Evolutionary conservation across 2,329 filamentous ascomycete species (phyloP).

Genomic region (Metarhizium anisopliae): DNA sequence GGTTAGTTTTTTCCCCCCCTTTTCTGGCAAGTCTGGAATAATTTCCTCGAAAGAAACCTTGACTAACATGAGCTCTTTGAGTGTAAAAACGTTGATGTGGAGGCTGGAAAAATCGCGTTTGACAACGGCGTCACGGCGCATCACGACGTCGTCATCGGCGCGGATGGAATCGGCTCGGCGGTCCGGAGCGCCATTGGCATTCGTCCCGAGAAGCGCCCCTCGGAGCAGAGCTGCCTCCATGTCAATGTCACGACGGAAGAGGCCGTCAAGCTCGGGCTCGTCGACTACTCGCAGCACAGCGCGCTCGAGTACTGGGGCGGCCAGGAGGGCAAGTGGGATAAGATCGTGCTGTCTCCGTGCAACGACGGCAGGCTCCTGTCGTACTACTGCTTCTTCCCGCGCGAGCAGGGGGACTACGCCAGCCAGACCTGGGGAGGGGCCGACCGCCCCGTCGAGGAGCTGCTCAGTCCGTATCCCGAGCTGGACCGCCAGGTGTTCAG

Average conservation of each 20-base stretch:
- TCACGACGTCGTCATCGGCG: slow-evolving; percentile 54
- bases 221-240: slow-evolving; percentile 54
- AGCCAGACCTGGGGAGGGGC: slow-evolving; percentile 51
- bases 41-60: neutral
- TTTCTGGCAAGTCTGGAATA: too few relatives aligned
- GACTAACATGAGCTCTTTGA: slow-evolving; percentile 4
- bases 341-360: slow-evolving; percentile 63
- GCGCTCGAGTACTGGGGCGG: slow-evolving; percentile 66
- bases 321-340: slow-evolving; percentile 52
- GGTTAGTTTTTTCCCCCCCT: too few relatives aligned
- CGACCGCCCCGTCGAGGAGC: slow-evolving; percentile 43
- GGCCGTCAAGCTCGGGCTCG: slow-evolving; percentile 49
- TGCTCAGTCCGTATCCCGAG: slow-evolving; percentile 50
- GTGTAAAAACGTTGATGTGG: slow-evolving; percentile 44
- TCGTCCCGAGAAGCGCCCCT: slow-evolving; percentile 46
- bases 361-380: slow-evolving; percentile 56
- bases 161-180: slow-evolving; percentile 59
- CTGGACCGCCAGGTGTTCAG: slow-evolving; percentile 48
- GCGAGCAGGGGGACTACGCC: slow-evolving; percentile 45
- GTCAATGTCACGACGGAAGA: slow-evolving; percentile 54
- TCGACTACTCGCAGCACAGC: slow-evolving; percentile 51
- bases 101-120: slow-evolving; percentile 41
- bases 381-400: slow-evolving; percentile 63
- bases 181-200: slow-evolving; percentile 57
- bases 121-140: slow-evolving; percentile 37